Conservation (phyloP, 805 yeast species). For the Cyberlindnera bimundalis region DNA sequence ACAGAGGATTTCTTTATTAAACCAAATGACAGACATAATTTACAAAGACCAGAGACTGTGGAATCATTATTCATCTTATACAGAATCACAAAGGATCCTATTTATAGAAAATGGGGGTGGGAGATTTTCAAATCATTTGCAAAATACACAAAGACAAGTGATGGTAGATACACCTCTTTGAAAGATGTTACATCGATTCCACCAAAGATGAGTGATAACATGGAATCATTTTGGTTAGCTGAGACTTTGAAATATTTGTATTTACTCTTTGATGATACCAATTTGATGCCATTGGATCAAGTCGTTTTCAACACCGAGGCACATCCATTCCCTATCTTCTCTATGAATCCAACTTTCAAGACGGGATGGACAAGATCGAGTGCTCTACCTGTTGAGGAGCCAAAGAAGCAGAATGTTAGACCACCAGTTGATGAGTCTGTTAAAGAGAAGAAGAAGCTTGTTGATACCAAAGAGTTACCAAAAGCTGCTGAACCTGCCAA, state of each 20-base stretch:
- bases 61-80: conserved; percentile 81
- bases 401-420: conserved; percentile 25
- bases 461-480: neutral
- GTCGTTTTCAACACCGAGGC: conserved; percentile 91
- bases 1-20: conserved; percentile 63
- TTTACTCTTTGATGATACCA: conserved; percentile 65
- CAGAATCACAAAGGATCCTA: conserved; percentile 74
- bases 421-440: conserved; percentile 16
- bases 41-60: conserved; percentile 93
- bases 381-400: conserved; percentile 3
- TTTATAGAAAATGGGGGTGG: conserved; percentile 87
- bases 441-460: conserved; percentile 1
- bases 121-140: conserved; percentile 73
- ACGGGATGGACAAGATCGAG: conserved; percentile 57
- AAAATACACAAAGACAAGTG: conserved; percentile 49
- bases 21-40: conserved; percentile 71
- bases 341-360: conserved; percentile 44
- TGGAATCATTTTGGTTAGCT: conserved; percentile 93
- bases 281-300: conserved; percentile 60
- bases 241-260: conserved; percentile 88
- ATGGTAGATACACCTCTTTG: conserved; percentile 59
- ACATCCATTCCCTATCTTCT: conserved; percentile 82
- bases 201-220: conserved; percentile 59
- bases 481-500: conserved; percentile 16
- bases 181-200: conserved; percentile 58